Evolutionary conservation across 768 basidiomycete species (phyloP).

Genomic region (Coprinopsis sp.): DNA sequence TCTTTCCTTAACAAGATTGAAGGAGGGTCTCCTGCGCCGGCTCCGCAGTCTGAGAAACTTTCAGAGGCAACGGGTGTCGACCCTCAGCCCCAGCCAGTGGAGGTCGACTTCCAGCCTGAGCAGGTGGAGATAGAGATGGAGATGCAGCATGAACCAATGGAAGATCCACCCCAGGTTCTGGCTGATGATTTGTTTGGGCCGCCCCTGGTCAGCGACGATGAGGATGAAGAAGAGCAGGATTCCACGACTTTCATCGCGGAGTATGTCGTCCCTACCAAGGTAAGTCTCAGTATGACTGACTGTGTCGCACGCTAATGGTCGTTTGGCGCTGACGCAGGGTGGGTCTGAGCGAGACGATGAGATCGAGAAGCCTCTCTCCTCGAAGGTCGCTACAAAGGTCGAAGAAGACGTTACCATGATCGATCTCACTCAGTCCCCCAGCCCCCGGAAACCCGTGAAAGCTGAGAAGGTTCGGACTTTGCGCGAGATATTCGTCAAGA

Average conservation of each 20-base stretch:
- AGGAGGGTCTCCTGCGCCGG: neutral
- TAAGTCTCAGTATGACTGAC: neutral
- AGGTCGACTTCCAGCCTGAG: too few species aligned
- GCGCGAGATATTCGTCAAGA: too few species aligned
- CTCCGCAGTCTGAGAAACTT: too few species aligned
- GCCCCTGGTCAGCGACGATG: neutral
- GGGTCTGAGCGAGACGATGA: too few species aligned
- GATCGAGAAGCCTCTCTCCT: neutral
- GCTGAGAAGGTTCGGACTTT: neutral
- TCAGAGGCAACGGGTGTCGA: too few species aligned
- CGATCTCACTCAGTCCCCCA: constrained; percentile 33
- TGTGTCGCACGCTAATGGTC: neutral
- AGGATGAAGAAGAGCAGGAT: neutral
- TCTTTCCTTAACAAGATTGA: neutral
- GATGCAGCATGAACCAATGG: too few species aligned
- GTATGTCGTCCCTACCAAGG: constrained; percentile 3
- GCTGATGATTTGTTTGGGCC: neutral
- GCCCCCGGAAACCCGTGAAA: constrained; percentile 15
- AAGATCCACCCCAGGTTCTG: too few species aligned
- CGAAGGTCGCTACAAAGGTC: neutral
- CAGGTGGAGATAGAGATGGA: too few species aligned
- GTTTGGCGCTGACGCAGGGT: too few species aligned
- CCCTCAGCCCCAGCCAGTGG: too few species aligned
- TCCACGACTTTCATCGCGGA: neutral
- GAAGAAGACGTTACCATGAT: constrained; percentile 29